Conservation (phyloP, 2,329 filamentous ascomycete species). For the Neodidymelliopsis sp. region DNA sequence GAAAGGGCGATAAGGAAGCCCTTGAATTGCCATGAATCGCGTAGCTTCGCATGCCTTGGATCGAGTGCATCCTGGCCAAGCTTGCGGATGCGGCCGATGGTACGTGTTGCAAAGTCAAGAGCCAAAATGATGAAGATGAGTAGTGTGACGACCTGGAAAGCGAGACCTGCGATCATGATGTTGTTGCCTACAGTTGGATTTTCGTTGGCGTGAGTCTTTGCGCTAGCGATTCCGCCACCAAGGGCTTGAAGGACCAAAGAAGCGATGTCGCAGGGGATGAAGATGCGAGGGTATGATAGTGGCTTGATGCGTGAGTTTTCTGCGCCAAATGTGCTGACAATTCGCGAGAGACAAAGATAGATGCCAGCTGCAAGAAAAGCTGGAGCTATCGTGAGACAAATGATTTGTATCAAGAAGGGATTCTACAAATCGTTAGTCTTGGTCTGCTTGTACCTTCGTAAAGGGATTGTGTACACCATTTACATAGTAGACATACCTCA, state of each 20-base stretch:
- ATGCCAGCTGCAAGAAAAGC: slow-evolving; percentile 69
- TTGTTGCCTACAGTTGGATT: slow-evolving; percentile 51
- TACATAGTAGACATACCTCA: slow-evolving; percentile 33
- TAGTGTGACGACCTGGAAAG: slow-evolving; percentile 55
- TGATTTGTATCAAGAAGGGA: slow-evolving; percentile 72
- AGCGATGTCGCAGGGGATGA: slow-evolving; percentile 58
- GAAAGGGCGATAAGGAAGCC: slow-evolving; percentile 64
- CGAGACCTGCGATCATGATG: slow-evolving; percentile 56
- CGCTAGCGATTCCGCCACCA: slow-evolving; percentile 53
- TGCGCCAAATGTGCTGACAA: slow-evolving; percentile 50
- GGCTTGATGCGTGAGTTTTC: slow-evolving; percentile 55
- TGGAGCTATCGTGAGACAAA: slow-evolving; percentile 63
- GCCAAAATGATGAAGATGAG: slow-evolving; percentile 52
- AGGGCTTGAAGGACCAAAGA: slow-evolving; percentile 56
- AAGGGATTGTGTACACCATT: no score
- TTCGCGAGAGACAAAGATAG: slow-evolving; percentile 66
- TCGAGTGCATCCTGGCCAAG: slow-evolving; percentile 38
- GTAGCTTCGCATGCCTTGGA: slow-evolving; percentile 33
- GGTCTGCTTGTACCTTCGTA: no score
- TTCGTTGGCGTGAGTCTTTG: slow-evolving; percentile 39
- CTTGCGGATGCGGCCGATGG: slow-evolving; percentile 25
- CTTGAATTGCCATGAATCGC: slow-evolving; percentile 55
- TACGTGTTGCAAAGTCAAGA: slow-evolving; percentile 50
- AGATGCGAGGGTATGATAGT: slow-evolving; percentile 58
- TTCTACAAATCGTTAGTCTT: slow-evolving; percentile 41